phyloP scores from a whole-genome alignment of 768 basidiomycete species.

The Lepiota subincarnata region DNA sequence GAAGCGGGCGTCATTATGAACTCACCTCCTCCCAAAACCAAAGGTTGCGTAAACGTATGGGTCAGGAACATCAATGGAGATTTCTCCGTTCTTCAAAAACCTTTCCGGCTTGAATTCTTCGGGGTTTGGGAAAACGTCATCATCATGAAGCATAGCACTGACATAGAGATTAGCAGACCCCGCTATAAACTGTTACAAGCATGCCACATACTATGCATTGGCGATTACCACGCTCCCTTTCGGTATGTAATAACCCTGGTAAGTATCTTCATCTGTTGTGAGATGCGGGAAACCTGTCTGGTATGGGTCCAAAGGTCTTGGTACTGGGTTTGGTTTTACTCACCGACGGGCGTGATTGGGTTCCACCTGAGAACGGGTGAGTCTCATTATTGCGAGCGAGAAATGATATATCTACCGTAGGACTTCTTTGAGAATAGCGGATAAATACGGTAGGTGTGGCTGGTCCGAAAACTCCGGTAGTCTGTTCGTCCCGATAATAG shows the following conservation, averaged over 20 bases:
- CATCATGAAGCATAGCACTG: constrained; percentile 20
- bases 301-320: neutral
- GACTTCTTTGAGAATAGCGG: constrained; percentile 20
- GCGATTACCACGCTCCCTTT: constrained; percentile 6
- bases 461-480: constrained; percentile 22
- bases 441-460: constrained; percentile 18
- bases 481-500: constrained; percentile 14
- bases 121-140: constrained; percentile 16
- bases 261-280: constrained; percentile 11
- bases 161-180: neutral
- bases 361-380: constrained; percentile 1
- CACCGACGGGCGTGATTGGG: constrained; percentile 8
- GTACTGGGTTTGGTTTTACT: neutral
- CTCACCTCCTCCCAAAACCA: constrained; percentile 28
- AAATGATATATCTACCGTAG: constrained; percentile 22
- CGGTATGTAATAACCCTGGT: constrained; percentile 14
- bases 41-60: constrained; percentile 21
- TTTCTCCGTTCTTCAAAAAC: constrained; percentile 15
- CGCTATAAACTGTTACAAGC: neutral
- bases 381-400: neutral
- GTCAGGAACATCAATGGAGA: constrained; percentile 20
- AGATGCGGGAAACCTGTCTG: constrained; percentile 9
- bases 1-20: neutral
- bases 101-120: constrained; percentile 18
- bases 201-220: constrained; percentile 6